Evolutionary conservation across 257 asterid genomes (phyloP), one percentile per base, ranked within the genome.

Genomic region (Rehmannia glutinosa): DNA sequence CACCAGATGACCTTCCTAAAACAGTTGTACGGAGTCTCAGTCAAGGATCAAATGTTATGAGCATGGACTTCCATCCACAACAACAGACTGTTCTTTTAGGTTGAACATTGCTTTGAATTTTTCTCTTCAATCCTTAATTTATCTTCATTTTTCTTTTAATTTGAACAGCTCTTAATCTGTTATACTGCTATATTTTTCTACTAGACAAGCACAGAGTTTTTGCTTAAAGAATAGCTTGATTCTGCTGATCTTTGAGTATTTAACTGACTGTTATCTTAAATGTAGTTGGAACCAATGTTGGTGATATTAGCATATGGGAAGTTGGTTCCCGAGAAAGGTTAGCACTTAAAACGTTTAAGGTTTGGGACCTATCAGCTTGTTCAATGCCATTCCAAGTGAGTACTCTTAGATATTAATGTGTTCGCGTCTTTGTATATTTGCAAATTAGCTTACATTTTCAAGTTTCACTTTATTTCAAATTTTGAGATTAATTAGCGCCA

Each of bases 1-100:
- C 98, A 69, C 86, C 88, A 45, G 98, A 93, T 74, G 98, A 93
- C 80, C 95, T 93, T 76, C 99, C 99, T 54, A 93, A 86, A 86
- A 75, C 84, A 70, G 96, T 85, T 68, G 84, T 82, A 51, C 85
- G 97, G 43, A 91, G 84, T 64, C 87, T 93, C 42, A 88, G 83
- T 81, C 97, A 93, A 78, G 98, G 98, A 63, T 90, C 98, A 46
- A 87, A 86, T 68, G 95, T 88, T 67, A 90, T 87, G 98, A 90
- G 98, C 89, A 80, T 93, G 96, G 98, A 93, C 73, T 93, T 90
- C 78, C 98, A 93, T 83, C 97, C 98, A 24, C 92, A 83, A 75
- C 98, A 93, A 71, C 95, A 90, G 76, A 88, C 97, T 54, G 85
- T 93, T 72, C 98, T 93, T 84, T 78, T 93, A 79, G 98, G 98